Percentiles rank a stretch among this genome's conserved stretches.
Conservation (phyloP, 768 basidiomycete genomes). For the Daedalea quercina region DNA sequence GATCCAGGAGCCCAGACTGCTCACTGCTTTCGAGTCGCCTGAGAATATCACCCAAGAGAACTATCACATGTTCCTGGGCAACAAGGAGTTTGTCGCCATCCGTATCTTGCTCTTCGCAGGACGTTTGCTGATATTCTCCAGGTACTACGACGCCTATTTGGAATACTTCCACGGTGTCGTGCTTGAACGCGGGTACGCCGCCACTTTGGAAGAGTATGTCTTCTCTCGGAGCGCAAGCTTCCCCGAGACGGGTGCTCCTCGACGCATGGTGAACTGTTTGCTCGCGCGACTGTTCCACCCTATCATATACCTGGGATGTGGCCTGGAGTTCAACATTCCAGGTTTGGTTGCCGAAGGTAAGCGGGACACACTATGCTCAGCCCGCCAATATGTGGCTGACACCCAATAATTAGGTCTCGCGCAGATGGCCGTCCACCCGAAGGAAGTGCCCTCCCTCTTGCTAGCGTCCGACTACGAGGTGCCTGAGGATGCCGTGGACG, state of each 20-base stretch:
- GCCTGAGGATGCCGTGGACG: slow-evolving; percentile 1
- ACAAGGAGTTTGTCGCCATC: slow-evolving; percentile 32
- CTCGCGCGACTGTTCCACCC: slow-evolving; percentile 52
- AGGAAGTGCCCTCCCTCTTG: slow-evolving; percentile 5
- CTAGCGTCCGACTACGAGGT: background rate
- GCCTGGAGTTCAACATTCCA: slow-evolving; percentile 50
- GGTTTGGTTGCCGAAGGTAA: slow-evolving; percentile 57
- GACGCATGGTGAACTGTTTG: slow-evolving; percentile 49
- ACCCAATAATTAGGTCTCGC: too few species aligned
- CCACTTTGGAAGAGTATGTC: slow-evolving; percentile 49
- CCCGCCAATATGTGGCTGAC: too few species aligned
- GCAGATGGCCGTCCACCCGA: slow-evolving; percentile 12
- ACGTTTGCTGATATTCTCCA: background rate
- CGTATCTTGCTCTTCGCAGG: too few species aligned
- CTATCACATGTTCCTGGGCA: slow-evolving; percentile 48
- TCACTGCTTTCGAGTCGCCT: slow-evolving; percentile 33
- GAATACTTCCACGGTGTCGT: slow-evolving; percentile 40
- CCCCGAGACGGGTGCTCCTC: slow-evolving; percentile 21
- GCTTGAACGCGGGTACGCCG: slow-evolving; percentile 34
- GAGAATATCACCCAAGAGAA: slow-evolving; percentile 37
- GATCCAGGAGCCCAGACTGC: slow-evolving; percentile 23
- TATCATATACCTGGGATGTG: slow-evolving; percentile 55
- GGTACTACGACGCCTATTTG: slow-evolving; percentile 47
- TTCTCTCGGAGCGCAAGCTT: slow-evolving; percentile 33
- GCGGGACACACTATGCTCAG: too few species aligned